A percentile compares a stretch with the other conserved stretches of the same genome.
phyloP scores from a whole-genome alignment of 768 basidiomycete species.

The Leucogyrophana mollusca region DNA sequence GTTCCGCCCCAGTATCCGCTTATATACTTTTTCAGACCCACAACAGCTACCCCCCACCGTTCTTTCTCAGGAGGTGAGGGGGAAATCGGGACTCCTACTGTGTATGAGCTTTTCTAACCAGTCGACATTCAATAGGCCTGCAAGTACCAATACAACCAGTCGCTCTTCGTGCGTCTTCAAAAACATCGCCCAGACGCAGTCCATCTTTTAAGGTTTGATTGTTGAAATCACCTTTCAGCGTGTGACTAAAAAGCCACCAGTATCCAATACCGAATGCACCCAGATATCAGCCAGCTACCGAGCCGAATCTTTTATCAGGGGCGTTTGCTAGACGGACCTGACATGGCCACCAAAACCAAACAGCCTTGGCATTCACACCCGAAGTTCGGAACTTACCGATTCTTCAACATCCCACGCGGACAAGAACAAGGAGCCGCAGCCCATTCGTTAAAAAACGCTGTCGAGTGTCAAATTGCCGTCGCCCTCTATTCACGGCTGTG shows the following conservation, averaged over 20 bases:
- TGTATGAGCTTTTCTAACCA: conserved; percentile 1
- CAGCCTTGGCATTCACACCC: conserved; percentile 83
- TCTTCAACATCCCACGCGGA: conserved; percentile 78
- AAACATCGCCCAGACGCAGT: conserved; percentile 78
- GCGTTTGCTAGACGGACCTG: conserved; percentile 79
- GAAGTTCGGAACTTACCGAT: conserved; percentile 83
- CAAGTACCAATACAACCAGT: conserved; percentile 80
- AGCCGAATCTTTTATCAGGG: conserved; percentile 86
- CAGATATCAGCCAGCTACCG: conserved; percentile 87
- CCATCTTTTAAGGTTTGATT: conserved; percentile 81
- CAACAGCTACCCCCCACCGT: conserved; percentile 96
- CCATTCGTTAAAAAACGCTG: conserved; percentile 73
- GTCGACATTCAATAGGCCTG: conserved; percentile 45
- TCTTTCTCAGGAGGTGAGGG: conserved; percentile 55
- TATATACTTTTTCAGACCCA: conserved; percentile 52
- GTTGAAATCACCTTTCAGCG: not conserved
- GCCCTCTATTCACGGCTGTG: conserved; percentile 72
- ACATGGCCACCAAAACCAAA: conserved; percentile 79
- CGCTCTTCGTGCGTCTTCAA: conserved; percentile 89
- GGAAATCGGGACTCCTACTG: too few species aligned
- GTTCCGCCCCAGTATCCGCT: not conserved
- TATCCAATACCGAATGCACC: conserved; percentile 99
- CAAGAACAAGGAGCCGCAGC: conserved; percentile 52
- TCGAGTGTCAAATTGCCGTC: conserved; percentile 74
- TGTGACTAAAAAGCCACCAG: conserved; percentile 37